These are phyloP conservation scores for Coriolopsis trogii DNA, from an alignment of 1,284 basidiomycete species.

Conservation along the genomic window DNA sequence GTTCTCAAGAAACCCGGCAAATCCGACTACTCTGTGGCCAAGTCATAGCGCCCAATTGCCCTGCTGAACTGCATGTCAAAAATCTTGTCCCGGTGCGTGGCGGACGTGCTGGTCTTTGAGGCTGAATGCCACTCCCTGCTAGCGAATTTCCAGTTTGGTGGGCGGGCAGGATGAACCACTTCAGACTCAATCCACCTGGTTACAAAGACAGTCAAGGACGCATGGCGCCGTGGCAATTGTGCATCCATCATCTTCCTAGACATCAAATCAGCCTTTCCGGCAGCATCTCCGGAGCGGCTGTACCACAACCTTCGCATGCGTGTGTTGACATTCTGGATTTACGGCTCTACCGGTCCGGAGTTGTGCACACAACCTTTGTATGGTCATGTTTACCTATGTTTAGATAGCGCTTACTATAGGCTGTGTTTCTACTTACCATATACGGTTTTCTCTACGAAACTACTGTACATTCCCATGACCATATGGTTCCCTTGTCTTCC, in stretches of 20 bases:
- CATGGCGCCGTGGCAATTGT: slow-evolving; percentile 37
- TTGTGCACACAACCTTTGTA: too few relatives aligned
- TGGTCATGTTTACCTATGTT: too few relatives aligned
- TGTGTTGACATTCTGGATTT: too few relatives aligned
- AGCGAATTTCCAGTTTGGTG: slow-evolving; percentile 38
- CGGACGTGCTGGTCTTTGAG: slow-evolving; percentile 28
- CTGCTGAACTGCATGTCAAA: slow-evolving; percentile 42
- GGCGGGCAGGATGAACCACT: slow-evolving; percentile 37
- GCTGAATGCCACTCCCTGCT: slow-evolving; percentile 28
- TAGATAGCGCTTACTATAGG: too few relatives aligned
- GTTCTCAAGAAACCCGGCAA: slow-evolving; percentile 42
- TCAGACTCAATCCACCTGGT: slow-evolving; percentile 41
- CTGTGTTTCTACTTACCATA: too few relatives aligned
- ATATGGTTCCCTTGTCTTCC: too few relatives aligned
- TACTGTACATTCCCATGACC: too few relatives aligned
- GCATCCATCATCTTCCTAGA: slow-evolving; percentile 40
- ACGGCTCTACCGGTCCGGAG: too few relatives aligned
- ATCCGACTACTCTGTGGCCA: slow-evolving; percentile 35
- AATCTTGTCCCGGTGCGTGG: slow-evolving; percentile 31
- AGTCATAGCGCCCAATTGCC: slow-evolving; percentile 44
- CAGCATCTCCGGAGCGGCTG: slow-evolving; percentile 30
- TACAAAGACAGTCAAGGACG: slow-evolving; percentile 33
- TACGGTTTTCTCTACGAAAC: too few relatives aligned
- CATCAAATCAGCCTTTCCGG: slow-evolving; percentile 44
- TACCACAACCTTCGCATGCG: slow-evolving; percentile 34